Evolutionary conservation across 1,284 basidiomycete genomes (phyloP).

Genomic region (Trichosporon faecale): DNA sequence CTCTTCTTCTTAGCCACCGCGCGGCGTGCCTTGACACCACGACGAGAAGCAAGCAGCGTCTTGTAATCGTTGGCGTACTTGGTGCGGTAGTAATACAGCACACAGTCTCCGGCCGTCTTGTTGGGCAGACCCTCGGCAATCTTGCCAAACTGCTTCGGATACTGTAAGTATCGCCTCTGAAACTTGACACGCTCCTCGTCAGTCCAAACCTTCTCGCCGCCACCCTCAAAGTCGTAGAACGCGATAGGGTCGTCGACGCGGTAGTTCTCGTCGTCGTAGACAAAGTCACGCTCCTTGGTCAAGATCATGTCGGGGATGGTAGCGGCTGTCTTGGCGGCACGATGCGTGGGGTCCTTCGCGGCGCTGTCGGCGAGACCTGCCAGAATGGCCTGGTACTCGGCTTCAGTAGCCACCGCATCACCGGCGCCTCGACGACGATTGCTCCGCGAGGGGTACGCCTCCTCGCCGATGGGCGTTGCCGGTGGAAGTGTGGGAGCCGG

Average conservation of each 20-base stretch:
- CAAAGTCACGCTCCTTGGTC: constrained; percentile 60
- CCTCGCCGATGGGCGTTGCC: constrained; percentile 33
- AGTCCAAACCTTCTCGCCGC: constrained; percentile 74
- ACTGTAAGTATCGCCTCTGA: constrained; percentile 73
- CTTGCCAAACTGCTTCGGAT: constrained; percentile 82
- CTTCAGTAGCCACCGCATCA: constrained; percentile 87
- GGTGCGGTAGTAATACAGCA: constrained; percentile 90
- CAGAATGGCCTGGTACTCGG: constrained; percentile 96
- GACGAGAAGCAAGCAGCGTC: constrained; percentile 52
- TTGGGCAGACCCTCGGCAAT: constrained; percentile 77
- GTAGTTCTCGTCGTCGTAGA: constrained; percentile 80
- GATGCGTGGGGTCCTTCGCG: constrained; percentile 81
- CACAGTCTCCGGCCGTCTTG: constrained; percentile 86
- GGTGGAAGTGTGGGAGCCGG: constrained; percentile 34
- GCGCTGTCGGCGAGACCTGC: constrained; percentile 89
- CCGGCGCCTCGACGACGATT: constrained; percentile 54
- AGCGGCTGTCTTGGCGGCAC: constrained; percentile 84
- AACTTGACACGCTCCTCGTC: constrained; percentile 78
- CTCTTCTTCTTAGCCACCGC: constrained; percentile 52
- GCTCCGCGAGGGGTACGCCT: constrained; percentile 32
- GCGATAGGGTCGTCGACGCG: constrained; percentile 71
- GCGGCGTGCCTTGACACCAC: constrained; percentile 58
- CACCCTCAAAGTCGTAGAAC: constrained; percentile 71
- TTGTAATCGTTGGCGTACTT: constrained; percentile 90
- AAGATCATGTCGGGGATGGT: constrained; percentile 87